Percentiles rank a stretch among this genome's conserved stretches.
These are phyloP conservation scores for Serendipita vermifera DNA, from an alignment of 768 basidiomycete species.

Conservation along the genomic window DNA sequence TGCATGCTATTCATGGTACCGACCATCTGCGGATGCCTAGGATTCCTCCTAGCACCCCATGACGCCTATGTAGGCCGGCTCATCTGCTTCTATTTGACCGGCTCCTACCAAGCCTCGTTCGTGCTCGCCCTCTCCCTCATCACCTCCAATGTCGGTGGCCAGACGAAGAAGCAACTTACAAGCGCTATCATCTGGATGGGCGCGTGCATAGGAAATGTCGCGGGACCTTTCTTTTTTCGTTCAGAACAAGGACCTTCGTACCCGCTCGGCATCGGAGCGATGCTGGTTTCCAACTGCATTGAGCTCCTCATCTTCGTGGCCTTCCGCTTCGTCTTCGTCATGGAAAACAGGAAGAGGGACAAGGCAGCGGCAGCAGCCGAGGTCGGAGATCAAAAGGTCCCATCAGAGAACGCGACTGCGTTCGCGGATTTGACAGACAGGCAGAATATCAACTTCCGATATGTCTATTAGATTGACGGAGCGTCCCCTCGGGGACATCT, in stretches of 20 bases:
- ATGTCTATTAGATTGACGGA: too few species aligned
- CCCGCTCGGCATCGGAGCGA: conserved; percentile 23
- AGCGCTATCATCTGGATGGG: conserved; percentile 25
- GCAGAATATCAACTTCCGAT: conserved; percentile 17
- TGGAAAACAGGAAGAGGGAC: conserved; percentile 22
- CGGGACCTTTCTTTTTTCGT: conserved; percentile 19
- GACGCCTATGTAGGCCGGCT: conserved; percentile 23
- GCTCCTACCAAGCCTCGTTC: conserved; percentile 23
- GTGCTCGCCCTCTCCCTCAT: conserved; percentile 26
- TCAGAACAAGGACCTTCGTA: conserved; percentile 23
- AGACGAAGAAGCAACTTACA: conserved; percentile 26
- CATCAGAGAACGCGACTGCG: conserved; percentile 18
- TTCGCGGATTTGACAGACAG: conserved; percentile 24
- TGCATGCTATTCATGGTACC: conserved; percentile 22
- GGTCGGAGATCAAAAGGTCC: conserved; percentile 1
- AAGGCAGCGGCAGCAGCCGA: background rate
- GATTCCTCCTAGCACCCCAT: conserved; percentile 24
- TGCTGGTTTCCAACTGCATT: conserved; percentile 22
- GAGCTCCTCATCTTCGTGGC: conserved; percentile 19
- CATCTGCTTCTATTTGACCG: conserved; percentile 19
- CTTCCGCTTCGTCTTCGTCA: conserved; percentile 21
- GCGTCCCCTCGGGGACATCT: too few species aligned
- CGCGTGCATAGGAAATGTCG: conserved; percentile 23
- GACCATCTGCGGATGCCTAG: conserved; percentile 23
- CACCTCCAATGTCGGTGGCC: conserved; percentile 30